phyloP scores from a whole-genome alignment of 768 basidiomycete genomes.

The Xerocomellus dryophilus region DNA sequence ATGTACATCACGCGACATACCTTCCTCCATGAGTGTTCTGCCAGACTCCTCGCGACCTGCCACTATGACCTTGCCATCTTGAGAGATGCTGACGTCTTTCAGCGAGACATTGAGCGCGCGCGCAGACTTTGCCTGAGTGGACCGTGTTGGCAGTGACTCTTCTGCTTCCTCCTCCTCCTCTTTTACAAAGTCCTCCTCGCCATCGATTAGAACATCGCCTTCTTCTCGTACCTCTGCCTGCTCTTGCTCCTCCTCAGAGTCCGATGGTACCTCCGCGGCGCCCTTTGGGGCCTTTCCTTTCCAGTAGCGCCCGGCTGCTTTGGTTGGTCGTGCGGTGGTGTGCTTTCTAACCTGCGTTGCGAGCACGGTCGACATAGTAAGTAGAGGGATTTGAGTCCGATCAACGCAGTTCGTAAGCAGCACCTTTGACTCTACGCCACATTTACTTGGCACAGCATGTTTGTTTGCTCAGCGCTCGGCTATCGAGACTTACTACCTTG shows the following conservation, averaged over 20 bases:
- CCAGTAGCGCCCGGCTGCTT: constrained; percentile 84
- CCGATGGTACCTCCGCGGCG: constrained; percentile 52
- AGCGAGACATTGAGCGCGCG: constrained; percentile 72
- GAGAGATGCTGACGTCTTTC: constrained; percentile 77
- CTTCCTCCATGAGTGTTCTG: constrained; percentile 61
- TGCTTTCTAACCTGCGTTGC: constrained; percentile 52
- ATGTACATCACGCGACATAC: constrained; percentile 31
- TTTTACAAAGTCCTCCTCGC: constrained; percentile 50
- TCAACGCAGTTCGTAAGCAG: constrained; percentile 11
- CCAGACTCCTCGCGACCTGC: constrained; percentile 78
- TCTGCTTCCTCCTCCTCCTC: constrained; percentile 49
- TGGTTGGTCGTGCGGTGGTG: constrained; percentile 74
- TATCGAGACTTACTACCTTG: too few species aligned
- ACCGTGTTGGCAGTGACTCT: constrained; percentile 39
- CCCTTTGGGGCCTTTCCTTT: constrained; percentile 88
- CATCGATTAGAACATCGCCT: constrained; percentile 59
- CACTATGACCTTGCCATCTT: constrained; percentile 76
- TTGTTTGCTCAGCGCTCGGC: too few species aligned
- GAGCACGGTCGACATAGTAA: constrained; percentile 33
- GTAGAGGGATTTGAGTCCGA: not conserved
- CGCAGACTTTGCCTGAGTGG: constrained; percentile 32
- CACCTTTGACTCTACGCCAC: too few species aligned
- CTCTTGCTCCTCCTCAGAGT: constrained; percentile 63
- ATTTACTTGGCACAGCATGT: too few species aligned
- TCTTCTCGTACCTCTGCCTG: constrained; percentile 41